Evolutionary conservation across 148 eudicot genomes (phyloP), one percentile per base, ranked within the genome.

Genomic region (Nyssa sinensis): DNA sequence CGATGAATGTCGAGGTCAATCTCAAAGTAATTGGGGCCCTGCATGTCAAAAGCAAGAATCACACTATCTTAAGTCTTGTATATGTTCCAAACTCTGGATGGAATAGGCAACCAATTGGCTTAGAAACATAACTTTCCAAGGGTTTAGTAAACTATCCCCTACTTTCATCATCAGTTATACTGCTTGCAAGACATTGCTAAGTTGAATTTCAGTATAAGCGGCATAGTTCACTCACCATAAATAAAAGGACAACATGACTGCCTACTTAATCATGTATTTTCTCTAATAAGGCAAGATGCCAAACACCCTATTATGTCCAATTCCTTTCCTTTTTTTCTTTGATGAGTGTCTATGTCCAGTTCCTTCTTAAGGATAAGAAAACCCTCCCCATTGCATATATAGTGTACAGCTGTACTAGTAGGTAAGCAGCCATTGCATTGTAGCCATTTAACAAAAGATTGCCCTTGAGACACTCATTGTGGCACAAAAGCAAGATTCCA

Each of bases 1-100:
- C 88, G 88, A 80, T 93, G 98, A 75, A 93, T 91, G 81, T 91
- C 98, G 65, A 93, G 88, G 71, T 93, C 98, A 78, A 93, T 82
- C 78, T 93, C 96, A 68, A 93, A 93, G 87, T 93, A 93, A 70
- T 85, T 85, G 21, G 90, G 75, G 0, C 98, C 98, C 98, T 93
- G 84, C 62, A 61, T 27, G 27, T 53, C 28, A 79, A 9, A 61
- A 17, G 23, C 62, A 75, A 47, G 16, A 19, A 60, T 60, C 65
- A 58, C 37, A 41, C 47, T 41, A 12, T 44, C 51, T 44, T 44
- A 2, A 41, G 47, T 41, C 12, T 41, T 41, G 47, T 9, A 41
- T 13, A 9, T 2, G 47, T 41, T 41, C 11, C 47, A 9, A 6
- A 41, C 47, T 41, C 11, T 9, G 47, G 47, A 41, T 41, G 8